Conservation (phyloP, 495 filamentous ascomycete species). For the Hyphodiscus hymeniophilus region DNA sequence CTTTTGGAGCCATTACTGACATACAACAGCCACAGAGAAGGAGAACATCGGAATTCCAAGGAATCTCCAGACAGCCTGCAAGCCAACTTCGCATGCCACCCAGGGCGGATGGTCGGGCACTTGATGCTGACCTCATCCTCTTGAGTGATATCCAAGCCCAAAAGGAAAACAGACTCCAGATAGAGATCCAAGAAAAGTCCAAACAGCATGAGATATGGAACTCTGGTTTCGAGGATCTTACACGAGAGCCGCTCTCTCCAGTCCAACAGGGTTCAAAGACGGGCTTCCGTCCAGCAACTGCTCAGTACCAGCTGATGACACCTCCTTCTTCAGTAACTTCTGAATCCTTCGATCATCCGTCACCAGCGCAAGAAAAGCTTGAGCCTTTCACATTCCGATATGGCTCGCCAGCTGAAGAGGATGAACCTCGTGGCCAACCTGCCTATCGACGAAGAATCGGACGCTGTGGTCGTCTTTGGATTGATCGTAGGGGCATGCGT, state of each 20-base stretch:
- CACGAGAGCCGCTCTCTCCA: slow-evolving; percentile 70
- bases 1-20: slow-evolving; percentile 19
- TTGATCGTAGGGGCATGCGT: slow-evolving; percentile 63
- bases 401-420: slow-evolving; percentile 21
- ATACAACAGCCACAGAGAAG: slow-evolving; percentile 54
- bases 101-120: slow-evolving; percentile 59
- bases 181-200: slow-evolving; percentile 72
- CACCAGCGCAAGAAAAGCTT: slow-evolving; percentile 16
- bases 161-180: slow-evolving; percentile 69
- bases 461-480: slow-evolving; percentile 69
- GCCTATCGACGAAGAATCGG: slow-evolving; percentile 65
- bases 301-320: slow-evolving; percentile 74
- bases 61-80: slow-evolving; percentile 45
- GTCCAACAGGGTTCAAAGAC: slow-evolving; percentile 49
- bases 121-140: slow-evolving; percentile 67
- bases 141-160: slow-evolving; percentile 71
- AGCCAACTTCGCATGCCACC: slow-evolving; percentile 58
- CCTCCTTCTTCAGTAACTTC: slow-evolving; percentile 75
- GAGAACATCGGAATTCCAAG: slow-evolving; percentile 46
- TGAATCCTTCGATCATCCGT: slow-evolving; percentile 34
- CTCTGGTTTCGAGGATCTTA: slow-evolving; percentile 73
- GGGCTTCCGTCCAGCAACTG: slow-evolving; percentile 69
- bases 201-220: slow-evolving; percentile 83
- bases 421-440: slow-evolving; percentile 29
- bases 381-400: slow-evolving; percentile 21